Conservation (phyloP, 345 rosid genomes). For the Leavenworthia alabamica region DNA sequence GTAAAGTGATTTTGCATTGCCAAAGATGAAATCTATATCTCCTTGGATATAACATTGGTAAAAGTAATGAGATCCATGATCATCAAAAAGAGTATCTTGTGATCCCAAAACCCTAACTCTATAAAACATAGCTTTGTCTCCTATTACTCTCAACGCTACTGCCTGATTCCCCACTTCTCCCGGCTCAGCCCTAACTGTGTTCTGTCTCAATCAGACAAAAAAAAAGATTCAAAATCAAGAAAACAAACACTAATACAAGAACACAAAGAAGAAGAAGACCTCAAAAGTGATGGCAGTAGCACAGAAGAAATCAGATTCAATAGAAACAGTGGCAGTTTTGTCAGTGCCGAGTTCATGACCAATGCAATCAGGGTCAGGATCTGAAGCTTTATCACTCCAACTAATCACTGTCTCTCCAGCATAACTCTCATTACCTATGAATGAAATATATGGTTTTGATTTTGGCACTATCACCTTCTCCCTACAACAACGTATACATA, state of each 20-base stretch:
- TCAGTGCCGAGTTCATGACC: constrained; percentile 63
- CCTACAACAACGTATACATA: constrained; percentile 32
- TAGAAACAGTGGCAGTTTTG: constrained; percentile 62
- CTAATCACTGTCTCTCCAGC: constrained; percentile 44
- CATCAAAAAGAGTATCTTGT: constrained; percentile 89
- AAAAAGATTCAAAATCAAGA: background rate
- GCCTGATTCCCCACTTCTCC: constrained; percentile 75
- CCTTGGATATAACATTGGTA: constrained; percentile 68
- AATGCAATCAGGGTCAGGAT: constrained; percentile 46
- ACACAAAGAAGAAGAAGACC: constrained; percentile 32
- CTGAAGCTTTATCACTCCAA: constrained; percentile 80
- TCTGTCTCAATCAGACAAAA: constrained; percentile 38
- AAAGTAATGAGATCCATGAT: constrained; percentile 70
- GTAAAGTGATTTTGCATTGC: constrained; percentile 65
- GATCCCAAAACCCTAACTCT: constrained; percentile 63
- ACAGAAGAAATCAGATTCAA: constrained; percentile 71
- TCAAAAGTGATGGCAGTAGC: constrained; percentile 76
- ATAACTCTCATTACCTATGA: constrained; percentile 51
- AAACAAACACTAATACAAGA: background rate
- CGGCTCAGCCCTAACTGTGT: constrained; percentile 60
- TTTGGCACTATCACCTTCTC: constrained; percentile 69
- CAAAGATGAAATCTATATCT: constrained; percentile 78
- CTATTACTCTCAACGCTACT: constrained; percentile 62
- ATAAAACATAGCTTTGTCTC: constrained; percentile 76
- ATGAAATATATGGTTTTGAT: constrained; percentile 63